Base-by-base conservation (phyloP, 148 eudicot genomes). In the Silene uniflora region DNA sequence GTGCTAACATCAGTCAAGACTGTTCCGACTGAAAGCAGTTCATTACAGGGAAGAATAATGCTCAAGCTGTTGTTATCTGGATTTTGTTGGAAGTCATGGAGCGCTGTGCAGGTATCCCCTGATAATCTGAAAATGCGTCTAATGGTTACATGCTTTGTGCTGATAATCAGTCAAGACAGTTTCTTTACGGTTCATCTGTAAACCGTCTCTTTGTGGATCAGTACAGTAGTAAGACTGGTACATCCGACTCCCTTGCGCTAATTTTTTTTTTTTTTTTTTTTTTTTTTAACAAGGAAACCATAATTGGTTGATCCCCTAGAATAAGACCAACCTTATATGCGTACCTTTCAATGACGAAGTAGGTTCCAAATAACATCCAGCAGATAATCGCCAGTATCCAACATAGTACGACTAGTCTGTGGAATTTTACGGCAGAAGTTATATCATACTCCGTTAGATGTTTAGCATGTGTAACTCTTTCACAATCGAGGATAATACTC, bases 31-130 rank as follows among this genome's bases (percentile, higher is more conserved):
- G 97, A 85, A 80, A 81, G 83, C 78, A 91, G 74, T 46, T 88
- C 84, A 29, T 86, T 73, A 39, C 97, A 91, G 22, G 97, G 97
- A 71, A 91, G 89, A 76, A 91, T 89, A 75, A 85, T 84, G 84
- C 93, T 85, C 85, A 91, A 77, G 86, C 90, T 91, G 86, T 84
- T 91, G 77, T 85, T 88, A 54, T 89, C 87, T 10, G 97, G 93
- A 80, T 89, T 74, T 67, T 74, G 74, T 70, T 82, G 89, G 73
- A 89, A 91, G 52, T 87, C 82, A 64, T 87, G 82, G 25, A 91
- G 84, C 27, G 93, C 97, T 47, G 85, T 85, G 82, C 93, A 91
- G 14, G 93, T 86, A 79, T 91, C 93, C 27, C 79, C 80, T 1
- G 90, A 78, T 52, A 91, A 89, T 59, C 97, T 91, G 90, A 25